A percentile compares a stretch with the other conserved stretches of the same genome.
phyloP scores from a whole-genome alignment of 2,329 filamentous ascomycete species.

The Ceratocystis papillata region DNA sequence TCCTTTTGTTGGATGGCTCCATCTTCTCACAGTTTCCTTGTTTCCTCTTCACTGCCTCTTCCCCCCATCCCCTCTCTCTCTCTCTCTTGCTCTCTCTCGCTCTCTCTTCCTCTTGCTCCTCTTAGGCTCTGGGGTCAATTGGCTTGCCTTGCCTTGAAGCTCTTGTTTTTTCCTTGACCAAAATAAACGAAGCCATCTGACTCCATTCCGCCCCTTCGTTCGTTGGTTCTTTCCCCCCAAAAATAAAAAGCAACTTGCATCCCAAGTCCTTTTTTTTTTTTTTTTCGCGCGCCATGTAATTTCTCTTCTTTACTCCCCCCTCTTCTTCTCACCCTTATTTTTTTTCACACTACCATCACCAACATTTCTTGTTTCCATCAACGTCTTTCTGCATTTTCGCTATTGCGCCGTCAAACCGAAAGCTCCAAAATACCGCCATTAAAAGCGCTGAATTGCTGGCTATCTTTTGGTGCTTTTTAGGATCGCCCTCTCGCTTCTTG shows the following conservation, averaged over 20 bases:
- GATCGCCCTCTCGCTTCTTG: not conserved
- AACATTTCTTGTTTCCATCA: not conserved
- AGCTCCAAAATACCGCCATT: conserved; percentile 10
- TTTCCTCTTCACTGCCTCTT: not conserved
- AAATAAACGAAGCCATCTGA: conserved; percentile 17
- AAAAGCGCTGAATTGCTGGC: conserved; percentile 19
- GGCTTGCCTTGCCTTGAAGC: not conserved
- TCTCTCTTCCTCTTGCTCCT: not conserved
- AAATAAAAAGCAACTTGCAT: conserved; percentile 20
- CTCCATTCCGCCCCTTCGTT: conserved; percentile 27
- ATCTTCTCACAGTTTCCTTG: not conserved
- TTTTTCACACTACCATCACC: conserved; percentile 15
- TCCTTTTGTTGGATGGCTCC: too few species aligned
- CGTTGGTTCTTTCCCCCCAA: conserved; percentile 13
- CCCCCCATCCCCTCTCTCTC: not conserved
- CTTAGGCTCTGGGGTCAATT: not conserved
- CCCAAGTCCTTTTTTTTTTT: conserved; percentile 19
- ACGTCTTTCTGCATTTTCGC: conserved; percentile 18
- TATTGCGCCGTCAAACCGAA: conserved; percentile 16
- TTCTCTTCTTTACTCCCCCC: conserved; percentile 16
- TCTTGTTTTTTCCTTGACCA: conserved; percentile 5
- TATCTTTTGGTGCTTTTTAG: conserved; percentile 1
- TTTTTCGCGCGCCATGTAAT: conserved; percentile 6
- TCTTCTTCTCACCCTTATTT: conserved; percentile 16
- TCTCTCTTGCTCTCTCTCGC: not conserved